Conservation (phyloP, 805 yeast species). For the Zygosaccharomyces rouxii region DNA sequence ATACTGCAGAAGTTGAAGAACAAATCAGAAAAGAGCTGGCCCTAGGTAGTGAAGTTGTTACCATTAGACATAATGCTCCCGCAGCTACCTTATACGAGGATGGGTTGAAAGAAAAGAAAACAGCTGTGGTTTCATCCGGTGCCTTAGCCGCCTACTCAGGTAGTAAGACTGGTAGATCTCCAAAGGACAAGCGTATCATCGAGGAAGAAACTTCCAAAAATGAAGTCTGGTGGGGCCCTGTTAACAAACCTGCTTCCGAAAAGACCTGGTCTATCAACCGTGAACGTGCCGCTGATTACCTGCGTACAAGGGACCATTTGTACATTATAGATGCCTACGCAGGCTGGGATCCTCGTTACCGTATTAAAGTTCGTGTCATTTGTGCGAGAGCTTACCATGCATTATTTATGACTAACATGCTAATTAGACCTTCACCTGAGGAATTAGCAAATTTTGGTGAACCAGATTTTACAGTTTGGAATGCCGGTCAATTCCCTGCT, state of each 20-base stretch:
- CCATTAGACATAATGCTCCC: slow-evolving; percentile 84
- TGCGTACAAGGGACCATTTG: slow-evolving; percentile 90
- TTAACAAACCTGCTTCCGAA: slow-evolving; percentile 89
- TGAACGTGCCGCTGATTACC: slow-evolving; percentile 93
- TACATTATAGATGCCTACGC: slow-evolving; percentile 96
- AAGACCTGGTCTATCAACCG: slow-evolving; percentile 93
- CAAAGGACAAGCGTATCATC: slow-evolving; percentile 96
- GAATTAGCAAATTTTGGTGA: slow-evolving; percentile 88
- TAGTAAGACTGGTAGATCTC: slow-evolving; percentile 94
- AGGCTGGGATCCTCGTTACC: slow-evolving; percentile 98
- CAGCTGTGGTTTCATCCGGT: slow-evolving; percentile 88
- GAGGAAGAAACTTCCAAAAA: slow-evolving; percentile 83
- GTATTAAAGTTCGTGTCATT: slow-evolving; percentile 90
- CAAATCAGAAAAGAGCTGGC: slow-evolving; percentile 38
- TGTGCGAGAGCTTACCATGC: slow-evolving; percentile 99
- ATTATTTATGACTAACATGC: slow-evolving; percentile 95
- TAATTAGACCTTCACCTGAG: slow-evolving; percentile 89
- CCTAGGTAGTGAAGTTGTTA: slow-evolving; percentile 54
- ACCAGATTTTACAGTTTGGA: slow-evolving; percentile 97
- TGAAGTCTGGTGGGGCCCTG: slow-evolving; percentile 99
- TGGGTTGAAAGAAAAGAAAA: slow-evolving; percentile 83
- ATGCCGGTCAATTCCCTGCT: slow-evolving; percentile 98
- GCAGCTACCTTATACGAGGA: slow-evolving; percentile 93
- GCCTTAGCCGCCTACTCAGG: slow-evolving; percentile 96
- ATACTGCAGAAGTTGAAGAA: slow-evolving; percentile 24